A percentile compares a stretch with the other conserved stretches of the same genome.
These are phyloP conservation scores for Aureococcus anophagefferens DNA, from an alignment of 108 stramenopile genomes.

Conservation along the genomic window DNA sequence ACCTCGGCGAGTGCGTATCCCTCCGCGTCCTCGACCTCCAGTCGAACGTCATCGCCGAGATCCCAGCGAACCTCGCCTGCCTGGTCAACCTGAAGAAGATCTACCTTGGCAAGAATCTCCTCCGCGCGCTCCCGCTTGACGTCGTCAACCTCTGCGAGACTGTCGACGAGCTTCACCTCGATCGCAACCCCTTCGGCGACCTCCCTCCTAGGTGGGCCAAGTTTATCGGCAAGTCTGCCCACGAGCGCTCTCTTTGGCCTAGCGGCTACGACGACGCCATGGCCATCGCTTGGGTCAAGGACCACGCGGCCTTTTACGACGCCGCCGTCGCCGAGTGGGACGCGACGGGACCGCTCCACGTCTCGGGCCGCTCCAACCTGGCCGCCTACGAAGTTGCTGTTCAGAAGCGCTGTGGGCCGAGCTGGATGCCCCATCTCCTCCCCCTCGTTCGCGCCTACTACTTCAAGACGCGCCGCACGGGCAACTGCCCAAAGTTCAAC, in stretches of 20 bases:
- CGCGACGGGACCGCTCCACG: neutral
- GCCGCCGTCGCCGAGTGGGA: neutral
- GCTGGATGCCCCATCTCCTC: neutral
- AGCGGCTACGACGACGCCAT: neutral
- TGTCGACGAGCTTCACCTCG: neutral
- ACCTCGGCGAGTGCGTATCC: conserved; percentile 5
- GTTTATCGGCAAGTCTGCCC: too few relatives aligned
- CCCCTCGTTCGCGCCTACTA: neutral
- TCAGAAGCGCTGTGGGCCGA: neutral
- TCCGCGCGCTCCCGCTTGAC: conserved; percentile 1
- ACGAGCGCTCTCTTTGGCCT: neutral
- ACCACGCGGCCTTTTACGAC: neutral
- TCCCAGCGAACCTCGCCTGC: conserved; percentile 6
- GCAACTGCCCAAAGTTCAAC: neutral
- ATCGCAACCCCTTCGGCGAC: neutral
- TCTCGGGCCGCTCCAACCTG: neutral
- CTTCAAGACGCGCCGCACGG: neutral
- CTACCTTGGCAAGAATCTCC: conserved; percentile 4
- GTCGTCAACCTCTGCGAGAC: neutral
- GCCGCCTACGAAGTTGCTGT: neutral
- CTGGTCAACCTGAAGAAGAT: neutral
- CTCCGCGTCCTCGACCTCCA: conserved; percentile 2
- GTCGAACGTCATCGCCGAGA: conserved; percentile 5
- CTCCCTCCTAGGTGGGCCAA: neutral
- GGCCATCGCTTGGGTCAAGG: neutral